A percentile compares a stretch with the other conserved stretches of the same genome.
These are phyloP conservation scores for Theobroma cacao DNA, from an alignment of 345 rosid genomes.

Conservation along the genomic window DNA sequence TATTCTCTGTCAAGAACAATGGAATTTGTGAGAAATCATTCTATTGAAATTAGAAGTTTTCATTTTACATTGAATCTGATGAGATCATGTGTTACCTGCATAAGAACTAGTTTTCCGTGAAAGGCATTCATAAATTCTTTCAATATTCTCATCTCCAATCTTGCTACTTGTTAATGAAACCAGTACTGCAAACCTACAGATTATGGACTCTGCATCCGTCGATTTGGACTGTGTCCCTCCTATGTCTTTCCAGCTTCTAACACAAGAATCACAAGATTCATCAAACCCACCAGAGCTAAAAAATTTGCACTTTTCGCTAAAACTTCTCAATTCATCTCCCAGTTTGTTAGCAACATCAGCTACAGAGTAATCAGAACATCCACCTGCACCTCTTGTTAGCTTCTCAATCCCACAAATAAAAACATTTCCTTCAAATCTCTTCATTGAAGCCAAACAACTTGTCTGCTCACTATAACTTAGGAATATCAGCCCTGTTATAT, in stretches of 20 bases:
- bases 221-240: not conserved
- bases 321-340: slow-evolving; percentile 20
- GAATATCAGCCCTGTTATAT: slow-evolving; percentile 34
- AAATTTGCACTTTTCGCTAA: slow-evolving; percentile 26
- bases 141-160: slow-evolving; percentile 28
- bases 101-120: slow-evolving; percentile 1
- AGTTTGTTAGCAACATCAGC: slow-evolving; percentile 29
- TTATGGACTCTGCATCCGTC: not conserved
- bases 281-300: slow-evolving; percentile 16
- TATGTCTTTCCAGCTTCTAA: slow-evolving; percentile 34
- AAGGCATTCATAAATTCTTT: slow-evolving; percentile 32
- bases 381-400: slow-evolving; percentile 35
- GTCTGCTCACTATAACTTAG: slow-evolving; percentile 32
- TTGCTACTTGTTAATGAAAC: slow-evolving; percentile 34
- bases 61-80: not conserved
- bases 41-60: not conserved
- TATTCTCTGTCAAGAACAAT: slow-evolving; percentile 13
- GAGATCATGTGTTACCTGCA: slow-evolving; percentile 9
- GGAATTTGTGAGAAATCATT: not conserved
- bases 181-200: slow-evolving; percentile 45
- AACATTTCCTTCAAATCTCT: slow-evolving; percentile 19
- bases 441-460: slow-evolving; percentile 29
- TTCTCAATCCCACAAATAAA: slow-evolving; percentile 39
- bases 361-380: slow-evolving; percentile 39
- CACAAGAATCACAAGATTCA: slow-evolving; percentile 27